phyloP scores from a whole-genome alignment of 2,329 filamentous ascomycete genomes.

The Talaromyces marneffei region DNA sequence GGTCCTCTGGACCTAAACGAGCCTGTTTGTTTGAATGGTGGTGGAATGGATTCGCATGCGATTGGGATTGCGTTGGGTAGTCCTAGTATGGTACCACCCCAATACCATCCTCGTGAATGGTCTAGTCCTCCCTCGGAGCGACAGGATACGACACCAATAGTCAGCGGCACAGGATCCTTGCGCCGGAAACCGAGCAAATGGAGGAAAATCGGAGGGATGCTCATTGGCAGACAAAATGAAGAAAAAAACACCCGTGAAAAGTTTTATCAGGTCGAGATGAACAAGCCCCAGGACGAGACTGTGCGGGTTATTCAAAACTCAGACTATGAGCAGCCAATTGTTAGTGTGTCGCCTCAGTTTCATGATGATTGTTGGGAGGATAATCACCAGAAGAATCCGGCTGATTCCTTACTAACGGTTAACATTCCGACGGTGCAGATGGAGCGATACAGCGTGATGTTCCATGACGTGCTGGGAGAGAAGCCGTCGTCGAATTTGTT shows the following conservation, averaged over 20 bases:
- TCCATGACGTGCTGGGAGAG: conserved; percentile 63
- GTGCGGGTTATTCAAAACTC: background rate
- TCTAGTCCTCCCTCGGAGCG: background rate
- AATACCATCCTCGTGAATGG: background rate
- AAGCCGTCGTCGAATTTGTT: conserved; percentile 27
- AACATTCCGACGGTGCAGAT: conserved; percentile 74
- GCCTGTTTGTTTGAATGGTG: background rate
- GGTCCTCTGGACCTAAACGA: conserved; percentile 19
- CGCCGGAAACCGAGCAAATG: conserved; percentile 40
- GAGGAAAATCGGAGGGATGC: conserved; percentile 43
- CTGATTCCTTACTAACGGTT: conserved; percentile 56
- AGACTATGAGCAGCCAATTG: background rate
- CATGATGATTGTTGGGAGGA: background rate
- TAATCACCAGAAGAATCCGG: background rate
- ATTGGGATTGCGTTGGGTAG: conserved; percentile 74
- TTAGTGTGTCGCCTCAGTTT: background rate
- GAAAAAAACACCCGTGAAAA: conserved; percentile 20
- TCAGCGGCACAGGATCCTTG: conserved; percentile 11
- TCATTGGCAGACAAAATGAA: conserved; percentile 34
- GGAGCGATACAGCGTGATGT: conserved; percentile 94
- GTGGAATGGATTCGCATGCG: conserved; percentile 24
- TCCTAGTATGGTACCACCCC: conserved; percentile 40
- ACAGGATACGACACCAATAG: conserved; percentile 11
- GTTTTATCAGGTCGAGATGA: conserved; percentile 26
- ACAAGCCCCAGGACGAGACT: conserved; percentile 9